Percentiles rank a stretch among this genome's conserved stretches.
Conservation (phyloP, 352 stramenopile genomes). For the Globisporangium cystogenes region DNA sequence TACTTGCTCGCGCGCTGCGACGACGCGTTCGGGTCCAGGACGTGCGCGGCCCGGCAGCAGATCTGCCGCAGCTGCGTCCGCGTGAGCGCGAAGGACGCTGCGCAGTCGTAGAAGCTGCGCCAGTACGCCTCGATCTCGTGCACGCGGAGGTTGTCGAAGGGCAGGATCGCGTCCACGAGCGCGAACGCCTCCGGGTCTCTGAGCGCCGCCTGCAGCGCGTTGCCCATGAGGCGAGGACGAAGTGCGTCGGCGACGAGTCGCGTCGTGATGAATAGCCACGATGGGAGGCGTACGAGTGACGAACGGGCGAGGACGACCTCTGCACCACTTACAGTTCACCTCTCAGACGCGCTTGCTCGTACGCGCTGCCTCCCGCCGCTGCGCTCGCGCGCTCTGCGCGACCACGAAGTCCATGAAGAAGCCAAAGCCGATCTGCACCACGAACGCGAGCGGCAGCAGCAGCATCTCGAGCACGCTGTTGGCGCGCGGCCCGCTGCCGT, state of each 20-base stretch:
- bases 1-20: slow-evolving; percentile 33
- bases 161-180: slow-evolving; percentile 52
- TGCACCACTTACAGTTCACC: too few species aligned
- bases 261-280: too few species aligned
- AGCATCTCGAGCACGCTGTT: neutral
- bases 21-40: slow-evolving; percentile 33
- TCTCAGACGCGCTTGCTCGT: neutral
- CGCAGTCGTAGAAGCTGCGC: slow-evolving; percentile 80
- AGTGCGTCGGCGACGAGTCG: too few species aligned
- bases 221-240: slow-evolving; percentile 37
- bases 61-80: slow-evolving; percentile 53
- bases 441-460: neutral
- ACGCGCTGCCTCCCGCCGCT: neutral
- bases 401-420: neutral
- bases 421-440: neutral
- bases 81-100: slow-evolving; percentile 62
- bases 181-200: slow-evolving; percentile 33
- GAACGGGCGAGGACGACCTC: too few species aligned
- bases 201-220: slow-evolving; percentile 45
- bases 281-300: too few species aligned
- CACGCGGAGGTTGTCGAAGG: slow-evolving; percentile 71
- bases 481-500: neutral
- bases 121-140: slow-evolving; percentile 76
- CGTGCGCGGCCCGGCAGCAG: slow-evolving; percentile 40
- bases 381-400: neutral